Evolutionary conservation across 495 filamentous ascomycete genomes (phyloP).

Genomic region (Collariella sp.): DNA sequence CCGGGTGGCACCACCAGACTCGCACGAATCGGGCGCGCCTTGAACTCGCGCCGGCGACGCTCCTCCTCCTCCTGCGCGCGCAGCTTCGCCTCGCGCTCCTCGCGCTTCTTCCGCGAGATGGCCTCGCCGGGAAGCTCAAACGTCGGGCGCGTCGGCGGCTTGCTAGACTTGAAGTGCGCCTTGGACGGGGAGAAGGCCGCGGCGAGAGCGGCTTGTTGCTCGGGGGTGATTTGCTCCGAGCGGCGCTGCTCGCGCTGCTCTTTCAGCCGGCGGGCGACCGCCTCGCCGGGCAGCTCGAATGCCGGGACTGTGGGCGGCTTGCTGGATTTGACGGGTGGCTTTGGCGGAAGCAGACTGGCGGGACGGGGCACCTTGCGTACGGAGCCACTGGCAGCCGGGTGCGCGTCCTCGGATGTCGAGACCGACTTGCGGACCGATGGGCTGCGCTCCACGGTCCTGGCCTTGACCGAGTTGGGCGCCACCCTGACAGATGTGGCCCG

Average conservation of each 20-base stretch:
- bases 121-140: constrained; percentile 71
- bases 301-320: constrained; percentile 57
- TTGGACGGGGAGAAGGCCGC: constrained; percentile 29
- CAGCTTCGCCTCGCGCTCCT: constrained; percentile 55
- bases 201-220: constrained; percentile 24
- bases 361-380: constrained; percentile 27
- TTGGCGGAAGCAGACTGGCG: constrained; percentile 39
- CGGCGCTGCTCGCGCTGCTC: constrained; percentile 44
- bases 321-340: constrained; percentile 42
- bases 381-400: constrained; percentile 16
- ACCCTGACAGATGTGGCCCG: constrained; percentile 15
- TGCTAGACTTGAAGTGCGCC: constrained; percentile 48
- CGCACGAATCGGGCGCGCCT: constrained; percentile 50
- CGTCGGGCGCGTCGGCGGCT: constrained; percentile 50
- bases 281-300: constrained; percentile 66
- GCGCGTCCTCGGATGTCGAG: constrained; percentile 26
- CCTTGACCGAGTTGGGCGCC: constrained; percentile 15
- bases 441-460: constrained; percentile 19
- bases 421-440: constrained; percentile 29
- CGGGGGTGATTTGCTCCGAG: constrained; percentile 27
- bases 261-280: constrained; percentile 53
- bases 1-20: constrained; percentile 32
- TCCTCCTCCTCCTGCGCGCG: constrained; percentile 53
- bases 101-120: constrained; percentile 58
- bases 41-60: constrained; percentile 51